Base-by-base conservation (phyloP, 2,329 filamentous ascomycete species). In the Annulohypoxylon truncatum region DNA sequence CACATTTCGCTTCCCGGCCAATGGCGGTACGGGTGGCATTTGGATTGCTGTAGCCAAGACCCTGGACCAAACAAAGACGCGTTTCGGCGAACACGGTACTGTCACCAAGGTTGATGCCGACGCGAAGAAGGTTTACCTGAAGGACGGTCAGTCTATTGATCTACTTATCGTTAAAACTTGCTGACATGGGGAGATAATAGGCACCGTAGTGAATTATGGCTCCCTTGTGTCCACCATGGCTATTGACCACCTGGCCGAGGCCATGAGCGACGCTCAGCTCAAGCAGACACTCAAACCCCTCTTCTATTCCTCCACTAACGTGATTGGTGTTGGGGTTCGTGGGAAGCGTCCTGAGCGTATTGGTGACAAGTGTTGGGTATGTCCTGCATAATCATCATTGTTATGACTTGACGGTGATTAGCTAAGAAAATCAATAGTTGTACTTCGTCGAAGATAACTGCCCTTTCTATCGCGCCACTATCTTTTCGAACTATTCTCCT, bases 401-500 rank as follows among this genome's bases (percentile, higher is more conserved):
- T n/a, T n/a, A n/a, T n/a, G n/a, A n/a, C n/a, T 52, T 68, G 31
- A 20, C 15, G 7, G 2, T 24, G 9, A 61, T 51, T 71, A 63
- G 65, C 71, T 9, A 33, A n/a, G n/a, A n/a, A n/a, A 33, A 4
- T 12, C 15, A 3, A 8, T 61, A 91, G 90, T 86, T 99, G 72
- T 99, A 99, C 89, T 99, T 98, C 89, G 96, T 96, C 68, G 96
- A 99, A 82, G 92, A 97, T 81, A 91, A 99, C 87, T 97, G 94
- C 86, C 94, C 94, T 79, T 99, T 99, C 87, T 99, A 99, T 87
- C 93, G 96, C 74, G 96, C 96, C 77, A 99, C 96, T 78, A 98
- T 99, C 84, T 99, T 99, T 89, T 98, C 95, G 82, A 99, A 99
- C 88, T 99, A 99, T 88, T 98, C 96, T 20, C 96, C 95, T 55